Conservation (phyloP, 108 stramenopile species). For the Nitzschia putrida region DNA sequence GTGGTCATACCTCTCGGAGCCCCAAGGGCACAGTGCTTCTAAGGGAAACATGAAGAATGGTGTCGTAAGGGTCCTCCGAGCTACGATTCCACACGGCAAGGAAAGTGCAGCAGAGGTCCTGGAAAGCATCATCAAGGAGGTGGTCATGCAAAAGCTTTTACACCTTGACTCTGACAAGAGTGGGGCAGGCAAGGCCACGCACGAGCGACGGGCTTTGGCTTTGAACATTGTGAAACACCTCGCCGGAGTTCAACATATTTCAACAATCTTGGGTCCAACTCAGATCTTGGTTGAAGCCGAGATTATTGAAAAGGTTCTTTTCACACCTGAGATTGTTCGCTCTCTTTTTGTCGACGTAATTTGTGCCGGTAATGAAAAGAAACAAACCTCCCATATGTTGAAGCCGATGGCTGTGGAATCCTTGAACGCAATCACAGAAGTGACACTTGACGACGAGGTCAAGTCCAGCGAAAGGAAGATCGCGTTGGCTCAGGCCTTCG, state of each 20-base stretch:
- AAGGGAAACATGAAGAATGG: conserved; percentile 9
- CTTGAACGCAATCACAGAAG: conserved; percentile 21
- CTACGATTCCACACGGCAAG: conserved; percentile 31
- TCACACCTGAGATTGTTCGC: conserved; percentile 53
- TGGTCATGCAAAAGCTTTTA: conserved; percentile 54
- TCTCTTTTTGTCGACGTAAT: conserved; percentile 66
- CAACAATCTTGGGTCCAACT: conserved; percentile 53
- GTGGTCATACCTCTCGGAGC: conserved; percentile 56
- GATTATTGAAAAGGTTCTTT: conserved; percentile 46
- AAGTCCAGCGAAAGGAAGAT: conserved; percentile 41
- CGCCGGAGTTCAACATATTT: conserved; percentile 51
- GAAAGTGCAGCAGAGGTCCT: conserved; percentile 45
- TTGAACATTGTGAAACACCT: conserved; percentile 52
- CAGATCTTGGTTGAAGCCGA: conserved; percentile 40
- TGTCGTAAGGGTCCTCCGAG: conserved; percentile 19
- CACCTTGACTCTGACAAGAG: conserved; percentile 38
- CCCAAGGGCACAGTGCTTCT: conserved; percentile 1
- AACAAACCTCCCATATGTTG: conserved; percentile 40
- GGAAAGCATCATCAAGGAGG: conserved; percentile 49
- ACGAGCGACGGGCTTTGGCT: conserved; percentile 65
- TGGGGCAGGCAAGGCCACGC: conserved; percentile 49
- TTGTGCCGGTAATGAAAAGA: conserved; percentile 43
- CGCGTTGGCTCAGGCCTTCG: conserved; percentile 54
- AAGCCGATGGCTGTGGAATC: conserved; percentile 49
- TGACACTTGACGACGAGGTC: conserved; percentile 14